Conservation (phyloP, 2,329 filamentous ascomycete species). For the Pseudogymnoascus sp. region DNA sequence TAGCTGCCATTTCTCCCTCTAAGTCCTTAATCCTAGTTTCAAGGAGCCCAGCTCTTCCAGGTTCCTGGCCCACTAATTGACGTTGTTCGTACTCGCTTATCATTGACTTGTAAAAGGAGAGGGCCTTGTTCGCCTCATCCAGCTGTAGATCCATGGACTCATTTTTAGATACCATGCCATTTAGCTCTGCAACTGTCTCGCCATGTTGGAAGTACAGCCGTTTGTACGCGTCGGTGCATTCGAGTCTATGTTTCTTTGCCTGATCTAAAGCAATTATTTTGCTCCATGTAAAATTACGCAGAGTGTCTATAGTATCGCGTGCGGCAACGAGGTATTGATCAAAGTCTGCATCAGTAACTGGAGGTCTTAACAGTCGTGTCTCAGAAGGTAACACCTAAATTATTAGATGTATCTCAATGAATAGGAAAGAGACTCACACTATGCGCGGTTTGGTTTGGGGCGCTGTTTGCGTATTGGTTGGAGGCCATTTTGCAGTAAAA, state of each 20-base stretch:
- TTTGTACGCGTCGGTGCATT: neutral
- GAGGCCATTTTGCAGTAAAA: neutral
- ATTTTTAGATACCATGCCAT: neutral
- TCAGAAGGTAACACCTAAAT: neutral
- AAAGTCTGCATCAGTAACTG: neutral
- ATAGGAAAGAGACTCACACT: neutral
- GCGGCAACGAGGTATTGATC: neutral
- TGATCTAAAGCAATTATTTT: neutral
- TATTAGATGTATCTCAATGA: neutral
- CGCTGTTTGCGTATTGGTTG: neutral
- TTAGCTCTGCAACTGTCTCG: neutral
- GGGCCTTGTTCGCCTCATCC: neutral
- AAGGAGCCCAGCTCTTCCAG: neutral
- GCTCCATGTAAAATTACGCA: neutral
- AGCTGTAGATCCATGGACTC: neutral
- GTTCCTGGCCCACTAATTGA: neutral
- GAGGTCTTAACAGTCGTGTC: neutral
- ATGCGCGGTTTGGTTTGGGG: neutral
- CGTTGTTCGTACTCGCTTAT: neutral
- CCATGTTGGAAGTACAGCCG: neutral
- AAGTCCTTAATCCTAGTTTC: neutral
- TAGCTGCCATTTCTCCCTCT: neutral
- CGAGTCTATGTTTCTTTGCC: neutral
- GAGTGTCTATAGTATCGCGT: neutral
- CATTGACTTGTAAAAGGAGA: neutral